Percentiles rank a stretch among this genome's conserved stretches.
Evolutionary conservation across 2,329 filamentous ascomycete genomes (phyloP).

Genomic region (Dendryphion nanum): DNA sequence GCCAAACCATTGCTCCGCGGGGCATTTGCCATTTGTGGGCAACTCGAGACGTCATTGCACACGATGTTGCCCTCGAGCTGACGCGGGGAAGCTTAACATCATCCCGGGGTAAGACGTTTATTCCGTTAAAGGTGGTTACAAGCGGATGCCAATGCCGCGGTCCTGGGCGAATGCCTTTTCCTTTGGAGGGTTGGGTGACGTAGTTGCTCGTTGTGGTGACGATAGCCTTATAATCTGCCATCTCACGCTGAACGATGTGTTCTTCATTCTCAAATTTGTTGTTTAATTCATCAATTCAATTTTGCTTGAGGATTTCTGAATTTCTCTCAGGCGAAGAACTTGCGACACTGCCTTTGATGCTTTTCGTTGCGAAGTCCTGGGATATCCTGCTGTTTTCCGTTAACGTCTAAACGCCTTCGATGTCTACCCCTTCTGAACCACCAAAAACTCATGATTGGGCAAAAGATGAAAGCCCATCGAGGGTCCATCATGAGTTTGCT

Average conservation of each 20-base stretch:
- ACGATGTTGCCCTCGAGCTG: no score
- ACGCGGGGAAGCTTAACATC: neutral
- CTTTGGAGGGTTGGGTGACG: neutral
- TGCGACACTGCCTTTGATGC: no score
- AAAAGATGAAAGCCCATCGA: constrained; percentile 8
- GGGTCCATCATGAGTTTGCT: constrained; percentile 5
- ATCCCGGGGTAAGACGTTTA: no score
- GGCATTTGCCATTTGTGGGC: no score
- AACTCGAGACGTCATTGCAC: no score
- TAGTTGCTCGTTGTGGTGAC: neutral
- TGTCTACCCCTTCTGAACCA: constrained; percentile 15
- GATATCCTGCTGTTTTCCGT: neutral
- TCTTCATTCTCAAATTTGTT: neutral
- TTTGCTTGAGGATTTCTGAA: neutral
- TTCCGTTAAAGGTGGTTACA: no score
- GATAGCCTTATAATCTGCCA: neutral
- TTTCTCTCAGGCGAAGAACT: no score
- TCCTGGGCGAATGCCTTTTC: neutral
- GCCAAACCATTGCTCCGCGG: no score
- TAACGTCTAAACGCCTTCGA: neutral
- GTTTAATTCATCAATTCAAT: neutral
- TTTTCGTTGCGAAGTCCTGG: no score
- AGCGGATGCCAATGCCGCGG: neutral
- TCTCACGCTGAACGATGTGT: neutral
- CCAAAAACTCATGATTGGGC: constrained; percentile 21